phyloP scores from a whole-genome alignment of 2,329 filamentous ascomycete species.

The Sclerotinia sclerotiorum region DNA sequence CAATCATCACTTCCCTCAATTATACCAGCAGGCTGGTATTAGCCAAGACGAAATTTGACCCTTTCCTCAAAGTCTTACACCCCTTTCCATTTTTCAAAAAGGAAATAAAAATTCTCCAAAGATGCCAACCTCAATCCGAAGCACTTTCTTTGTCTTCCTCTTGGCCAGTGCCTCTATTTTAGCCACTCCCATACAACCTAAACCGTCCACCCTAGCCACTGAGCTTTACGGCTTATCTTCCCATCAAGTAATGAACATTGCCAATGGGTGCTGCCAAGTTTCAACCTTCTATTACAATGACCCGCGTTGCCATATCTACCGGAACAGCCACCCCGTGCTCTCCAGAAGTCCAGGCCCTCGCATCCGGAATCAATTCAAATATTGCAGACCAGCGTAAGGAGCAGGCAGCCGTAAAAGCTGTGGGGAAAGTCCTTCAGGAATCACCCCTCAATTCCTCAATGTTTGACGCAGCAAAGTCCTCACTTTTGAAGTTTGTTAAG shows the following conservation, averaged over 20 bases:
- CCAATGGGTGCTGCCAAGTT: background rate
- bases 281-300: background rate
- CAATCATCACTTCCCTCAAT: background rate
- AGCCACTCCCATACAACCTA: background rate
- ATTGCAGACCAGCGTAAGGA: conserved; percentile 34
- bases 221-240: background rate
- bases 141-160: conserved; percentile 1
- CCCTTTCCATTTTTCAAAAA: background rate
- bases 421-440: conserved; percentile 28
- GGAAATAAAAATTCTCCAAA: background rate
- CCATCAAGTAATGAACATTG: background rate
- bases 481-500: conserved; percentile 29
- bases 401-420: conserved; percentile 26
- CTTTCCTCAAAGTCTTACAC: background rate
- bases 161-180: background rate
- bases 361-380: conserved; percentile 30
- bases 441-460: conserved; percentile 27
- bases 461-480: conserved; percentile 28
- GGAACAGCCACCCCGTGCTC: conserved; percentile 24
- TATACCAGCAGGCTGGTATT: background rate
- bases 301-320: conserved; percentile 4
- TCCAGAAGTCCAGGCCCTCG: conserved; percentile 28
- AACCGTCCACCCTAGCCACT: background rate
- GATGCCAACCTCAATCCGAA: conserved; percentile 10
- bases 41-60: background rate